Percentiles rank a stretch among this genome's conserved stretches.
Conservation (phyloP, 148 eudicot genomes). For the Camellia granthamiana region DNA sequence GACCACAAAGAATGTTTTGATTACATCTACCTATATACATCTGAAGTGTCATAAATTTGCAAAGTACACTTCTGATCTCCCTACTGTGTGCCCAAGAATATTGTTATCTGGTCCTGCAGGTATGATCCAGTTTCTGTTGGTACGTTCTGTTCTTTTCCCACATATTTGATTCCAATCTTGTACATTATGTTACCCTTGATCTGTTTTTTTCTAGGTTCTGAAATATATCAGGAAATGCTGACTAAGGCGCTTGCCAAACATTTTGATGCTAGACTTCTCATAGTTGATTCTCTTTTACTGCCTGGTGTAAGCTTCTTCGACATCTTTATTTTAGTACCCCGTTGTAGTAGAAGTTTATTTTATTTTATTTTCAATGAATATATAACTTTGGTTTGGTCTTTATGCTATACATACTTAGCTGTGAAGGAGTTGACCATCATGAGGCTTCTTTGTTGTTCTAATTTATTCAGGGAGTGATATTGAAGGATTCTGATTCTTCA, state of each 20-base stretch:
- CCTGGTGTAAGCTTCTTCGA: constrained; percentile 65
- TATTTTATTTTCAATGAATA: not conserved
- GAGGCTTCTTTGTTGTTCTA: not conserved
- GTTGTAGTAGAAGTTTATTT: not conserved
- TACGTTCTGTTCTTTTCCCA: too few species aligned
- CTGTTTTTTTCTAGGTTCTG: constrained; percentile 62
- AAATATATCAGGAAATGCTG: constrained; percentile 89
- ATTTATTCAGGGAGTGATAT: constrained; percentile 51
- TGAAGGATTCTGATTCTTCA: constrained; percentile 52
- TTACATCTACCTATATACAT: constrained; percentile 78
- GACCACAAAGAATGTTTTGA: constrained; percentile 77
- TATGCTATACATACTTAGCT: too few species aligned
- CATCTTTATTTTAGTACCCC: not conserved
- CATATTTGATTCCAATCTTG: not conserved
- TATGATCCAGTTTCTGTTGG: constrained; percentile 20
- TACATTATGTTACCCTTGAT: not conserved
- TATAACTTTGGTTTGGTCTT: not conserved
- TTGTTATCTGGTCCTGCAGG: constrained; percentile 95
- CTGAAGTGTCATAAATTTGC: constrained; percentile 62
- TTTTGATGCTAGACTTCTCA: constrained; percentile 67
- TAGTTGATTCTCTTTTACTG: constrained; percentile 69
- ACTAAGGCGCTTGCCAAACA: constrained; percentile 81
- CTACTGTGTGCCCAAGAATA: constrained; percentile 74
- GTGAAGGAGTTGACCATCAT: not conserved
- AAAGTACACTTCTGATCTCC: constrained; percentile 69